Evolutionary conservation across 2,329 filamentous ascomycete species (phyloP).

Genomic region (Fusarium sp.): DNA sequence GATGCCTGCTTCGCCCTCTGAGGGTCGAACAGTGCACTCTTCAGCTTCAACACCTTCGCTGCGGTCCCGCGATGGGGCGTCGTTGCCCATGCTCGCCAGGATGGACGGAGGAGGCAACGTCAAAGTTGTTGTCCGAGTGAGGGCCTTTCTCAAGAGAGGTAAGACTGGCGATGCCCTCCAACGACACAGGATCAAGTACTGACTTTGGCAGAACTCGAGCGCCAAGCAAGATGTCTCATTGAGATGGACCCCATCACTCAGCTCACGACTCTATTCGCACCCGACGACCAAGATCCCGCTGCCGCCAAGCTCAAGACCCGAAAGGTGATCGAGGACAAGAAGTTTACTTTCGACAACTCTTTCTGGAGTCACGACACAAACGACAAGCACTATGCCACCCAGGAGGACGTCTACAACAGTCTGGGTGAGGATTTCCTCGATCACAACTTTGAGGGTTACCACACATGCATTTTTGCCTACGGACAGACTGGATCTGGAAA

Average conservation of each 20-base stretch:
- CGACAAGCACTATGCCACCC: slow-evolving; percentile 88
- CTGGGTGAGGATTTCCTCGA: slow-evolving; percentile 97
- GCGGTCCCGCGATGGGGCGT: slow-evolving; percentile 76
- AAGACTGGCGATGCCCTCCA: slow-evolving; percentile 39
- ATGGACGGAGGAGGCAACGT: slow-evolving; percentile 80
- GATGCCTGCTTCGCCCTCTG: slow-evolving; percentile 56
- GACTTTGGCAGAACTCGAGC: slow-evolving; percentile 75
- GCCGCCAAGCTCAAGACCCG: slow-evolving; percentile 73
- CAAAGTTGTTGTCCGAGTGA: slow-evolving; percentile 82
- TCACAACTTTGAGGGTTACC: slow-evolving; percentile 99
- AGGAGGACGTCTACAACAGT: slow-evolving; percentile 93
- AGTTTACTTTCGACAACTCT: slow-evolving; percentile 95
- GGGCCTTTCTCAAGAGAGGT: slow-evolving; percentile 85
- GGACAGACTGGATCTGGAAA: slow-evolving; percentile 98
- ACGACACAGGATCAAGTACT: background rate
- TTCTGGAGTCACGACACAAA: slow-evolving; percentile 92
- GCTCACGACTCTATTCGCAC: slow-evolving; percentile 82
- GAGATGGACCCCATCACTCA: slow-evolving; percentile 91
- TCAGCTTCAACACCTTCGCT: slow-evolving; percentile 84
- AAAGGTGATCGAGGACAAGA: slow-evolving; percentile 86
- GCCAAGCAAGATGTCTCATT: slow-evolving; percentile 85
- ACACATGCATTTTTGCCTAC: slow-evolving; percentile 99
- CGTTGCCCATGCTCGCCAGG: slow-evolving; percentile 66
- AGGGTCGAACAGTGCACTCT: slow-evolving; percentile 62
- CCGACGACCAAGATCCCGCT: slow-evolving; percentile 64